These are phyloP conservation scores for Metschnikowia amazonensis DNA, from an alignment of 805 yeast genomes.

Conservation along the genomic window DNA sequence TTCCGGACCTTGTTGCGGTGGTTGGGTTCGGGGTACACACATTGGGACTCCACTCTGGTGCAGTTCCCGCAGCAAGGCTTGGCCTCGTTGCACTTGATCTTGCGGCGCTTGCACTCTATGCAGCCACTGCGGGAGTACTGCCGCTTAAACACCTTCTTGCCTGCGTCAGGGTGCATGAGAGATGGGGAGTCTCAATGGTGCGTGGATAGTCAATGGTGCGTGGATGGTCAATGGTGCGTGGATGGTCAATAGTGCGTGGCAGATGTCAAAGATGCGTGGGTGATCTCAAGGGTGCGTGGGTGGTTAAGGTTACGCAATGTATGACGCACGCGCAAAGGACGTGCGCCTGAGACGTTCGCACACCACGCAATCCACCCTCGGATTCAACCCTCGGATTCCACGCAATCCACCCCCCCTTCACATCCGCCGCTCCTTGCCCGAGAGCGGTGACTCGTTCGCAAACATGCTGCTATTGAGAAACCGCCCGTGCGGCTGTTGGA, in stretches of 20 bases:
- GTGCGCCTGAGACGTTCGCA: background rate
- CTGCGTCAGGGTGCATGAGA: slow-evolving; percentile 1
- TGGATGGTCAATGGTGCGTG: background rate
- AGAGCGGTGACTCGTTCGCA: slow-evolving; percentile 9
- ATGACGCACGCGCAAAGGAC: background rate
- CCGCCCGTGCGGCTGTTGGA: slow-evolving; percentile 4
- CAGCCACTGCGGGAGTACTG: slow-evolving; percentile 21
- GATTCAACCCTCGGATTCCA: no score
- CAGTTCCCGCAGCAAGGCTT: slow-evolving; percentile 19
- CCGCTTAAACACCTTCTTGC: slow-evolving; percentile 11
- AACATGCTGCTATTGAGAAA: slow-evolving; percentile 10
- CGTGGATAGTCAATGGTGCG: background rate
- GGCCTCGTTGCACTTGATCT: slow-evolving; percentile 20
- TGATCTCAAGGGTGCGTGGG: no score
- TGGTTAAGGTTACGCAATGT: background rate
- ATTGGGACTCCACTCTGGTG: slow-evolving; percentile 10
- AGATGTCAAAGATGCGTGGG: no score
- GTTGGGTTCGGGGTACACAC: slow-evolving; percentile 15
- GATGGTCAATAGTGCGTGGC: background rate
- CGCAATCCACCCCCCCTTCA: background rate
- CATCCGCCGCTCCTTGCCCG: slow-evolving; percentile 6
- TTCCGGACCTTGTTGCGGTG: slow-evolving; percentile 11
- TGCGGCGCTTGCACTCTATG: slow-evolving; percentile 21
- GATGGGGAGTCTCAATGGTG: background rate
- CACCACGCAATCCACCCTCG: no score